Conservation (phyloP, 169 alveolate genomes). For the Plasmodium sp. region DNA sequence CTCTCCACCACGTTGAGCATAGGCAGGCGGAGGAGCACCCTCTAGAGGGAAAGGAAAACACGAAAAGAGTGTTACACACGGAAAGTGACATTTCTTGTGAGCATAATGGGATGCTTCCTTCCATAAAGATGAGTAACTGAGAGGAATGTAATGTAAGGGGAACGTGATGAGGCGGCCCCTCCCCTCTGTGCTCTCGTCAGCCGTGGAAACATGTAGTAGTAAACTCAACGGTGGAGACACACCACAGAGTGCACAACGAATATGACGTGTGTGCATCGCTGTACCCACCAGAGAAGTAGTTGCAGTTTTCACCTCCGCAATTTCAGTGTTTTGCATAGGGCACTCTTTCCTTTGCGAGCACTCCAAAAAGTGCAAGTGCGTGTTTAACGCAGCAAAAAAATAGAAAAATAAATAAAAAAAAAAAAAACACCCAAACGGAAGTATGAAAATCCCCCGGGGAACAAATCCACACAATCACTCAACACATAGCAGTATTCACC, state of each 20-base stretch:
- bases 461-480: background rate
- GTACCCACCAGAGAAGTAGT: background rate
- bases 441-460: background rate
- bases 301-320: background rate
- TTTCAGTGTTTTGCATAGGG: background rate
- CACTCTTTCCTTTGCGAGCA: background rate
- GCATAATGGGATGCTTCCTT: background rate
- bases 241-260: background rate
- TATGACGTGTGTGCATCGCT: background rate
- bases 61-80: background rate
- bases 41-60: background rate
- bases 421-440: background rate
- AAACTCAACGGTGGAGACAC: background rate
- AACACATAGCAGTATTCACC: background rate
- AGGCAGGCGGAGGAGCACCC: background rate
- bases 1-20: background rate
- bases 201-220: background rate
- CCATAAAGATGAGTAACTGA: slow-evolving; percentile 29
- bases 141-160: background rate
- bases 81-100: background rate
- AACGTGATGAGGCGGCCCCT: background rate
- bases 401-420: background rate
- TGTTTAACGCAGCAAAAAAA: background rate
- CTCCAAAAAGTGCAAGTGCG: background rate
- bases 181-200: background rate